Evolutionary conservation across 2,329 filamentous ascomycete species (phyloP).

Genomic region (Penicillium sp.): DNA sequence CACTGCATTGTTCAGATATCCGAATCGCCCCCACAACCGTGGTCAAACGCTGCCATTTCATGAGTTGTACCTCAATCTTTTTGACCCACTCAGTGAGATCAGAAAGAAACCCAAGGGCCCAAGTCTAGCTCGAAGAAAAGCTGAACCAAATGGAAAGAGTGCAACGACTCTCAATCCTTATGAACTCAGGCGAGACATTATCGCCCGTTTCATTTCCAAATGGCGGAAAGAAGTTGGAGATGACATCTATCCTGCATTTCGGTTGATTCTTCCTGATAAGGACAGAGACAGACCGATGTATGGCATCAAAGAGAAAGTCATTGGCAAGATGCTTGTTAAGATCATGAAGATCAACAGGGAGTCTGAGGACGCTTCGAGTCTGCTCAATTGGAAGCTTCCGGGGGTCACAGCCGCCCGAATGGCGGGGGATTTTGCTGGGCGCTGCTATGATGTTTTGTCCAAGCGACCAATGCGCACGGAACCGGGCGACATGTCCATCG

Average conservation of each 20-base stretch:
- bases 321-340: conserved; percentile 85
- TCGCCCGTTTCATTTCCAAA: conserved; percentile 75
- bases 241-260: conserved; percentile 88
- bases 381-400: conserved; percentile 89
- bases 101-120: conserved; percentile 62
- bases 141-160: conserved; percentile 51
- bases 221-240: conserved; percentile 86
- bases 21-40: conserved; percentile 74
- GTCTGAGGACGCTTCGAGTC: conserved; percentile 77
- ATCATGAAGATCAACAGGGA: conserved; percentile 87
- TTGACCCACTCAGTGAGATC: conserved; percentile 73
- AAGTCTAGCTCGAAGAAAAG: conserved; percentile 50
- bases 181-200: conserved; percentile 72
- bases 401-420: conserved; percentile 60
- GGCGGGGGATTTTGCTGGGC: conserved; percentile 85
- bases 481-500: conserved; percentile 74
- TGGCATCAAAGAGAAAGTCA: conserved; percentile 84
- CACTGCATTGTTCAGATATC: conserved; percentile 52
- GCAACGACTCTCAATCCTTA: conserved; percentile 57
- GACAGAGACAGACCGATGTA: conserved; percentile 91
- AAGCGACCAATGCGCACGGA: conserved; percentile 72
- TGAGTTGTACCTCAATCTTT: conserved; percentile 68
- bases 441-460: conserved; percentile 79
- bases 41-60: conserved; percentile 76
- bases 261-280: conserved; percentile 86